Evolutionary conservation across 345 rosid genomes (phyloP), one percentile per base, ranked within the genome.

Genomic region (Populus pruinosa): DNA sequence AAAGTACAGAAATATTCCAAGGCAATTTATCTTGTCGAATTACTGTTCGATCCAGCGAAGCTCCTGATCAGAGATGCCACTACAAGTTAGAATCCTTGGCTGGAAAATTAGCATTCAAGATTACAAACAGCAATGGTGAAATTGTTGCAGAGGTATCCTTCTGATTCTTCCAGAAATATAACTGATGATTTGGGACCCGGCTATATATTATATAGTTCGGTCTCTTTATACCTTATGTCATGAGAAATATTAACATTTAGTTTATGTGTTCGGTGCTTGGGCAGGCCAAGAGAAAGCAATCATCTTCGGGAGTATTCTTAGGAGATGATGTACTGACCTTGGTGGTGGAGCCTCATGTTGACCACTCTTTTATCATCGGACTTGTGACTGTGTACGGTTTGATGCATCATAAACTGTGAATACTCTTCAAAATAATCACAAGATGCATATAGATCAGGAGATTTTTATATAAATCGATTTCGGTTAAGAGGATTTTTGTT

Each of bases 281-380:
- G 59, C 78, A 85, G 87, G 86, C 80, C 2, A 77, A 80, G 67
- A 72, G 74, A 69, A 88, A 88, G 84, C 81, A 75, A 43, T 83
- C 86, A 3, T 31, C 77, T 41, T 31, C 78, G 43, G 88, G 88
- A 3, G 72, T 82, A 5, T 14, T 65, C 18, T 53, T 88, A 5
- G 89, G 91, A 77, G 82, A 80, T 5, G 91, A 88, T 81, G 91
- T 88, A 20, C 62, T 85, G 63, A 83, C 55, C 10, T 73, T 86
- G 73, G 77, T 14, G 47, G 86, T 88, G n/a, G 85, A 86, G 61
- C 82, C 87, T 33, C 43, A 75, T 18, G 66, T 74, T 3, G 85
- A 88, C 71, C 81, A 62, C 63, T 76, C 83, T 14, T 73, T 88
- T 11, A 31, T 83, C 7, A 74, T 78, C 73, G 87, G 87, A 66